Base-by-base conservation (phyloP, 805 yeast species). In the Saturnispora besseyi region DNA sequence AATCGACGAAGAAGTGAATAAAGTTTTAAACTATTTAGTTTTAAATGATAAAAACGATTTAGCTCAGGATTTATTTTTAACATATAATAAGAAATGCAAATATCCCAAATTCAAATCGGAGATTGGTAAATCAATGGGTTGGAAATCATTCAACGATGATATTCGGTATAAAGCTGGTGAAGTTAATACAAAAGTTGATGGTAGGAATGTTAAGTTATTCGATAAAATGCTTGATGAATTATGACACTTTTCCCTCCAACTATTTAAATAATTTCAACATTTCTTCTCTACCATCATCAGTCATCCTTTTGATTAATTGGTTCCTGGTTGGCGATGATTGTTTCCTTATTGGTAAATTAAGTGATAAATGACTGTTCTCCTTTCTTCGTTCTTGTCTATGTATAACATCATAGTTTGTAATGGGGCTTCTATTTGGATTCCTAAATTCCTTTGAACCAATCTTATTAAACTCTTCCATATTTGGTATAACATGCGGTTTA, bases 171-270 rank as follows among this genome's bases (percentile, higher is more conserved):
- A 42, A 42, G 15, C 21, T 26, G 53, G 51, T 21, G 55, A 47
- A 13, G 46, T 54, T 2, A 54, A 54, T 15, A 51, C 52, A 31
- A 57, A 52, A 41, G 48, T 57, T 15, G 52, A 55, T 41, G 55
- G 51, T 12, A 45, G 37, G 26, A 53, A 53, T 36, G 53, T 57
- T n/a, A 56, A 53, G 37, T 31, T 57, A n/a, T 56, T 52, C 28
- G 60, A 57, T 36, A 51, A 48, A 34, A 48, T 42, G 46, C 22
- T 48, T 2, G 50, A 48, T 22, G 46, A 41, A 24, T 18, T 36
- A 18, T 36, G 21, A 18, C 12, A 34, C 11, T 8, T 26, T 18
- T 18, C 18, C 18, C 18, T 18, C 18, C 18, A 18, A 18, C 18
- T 26, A 45, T n/a, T 34, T 31, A 11, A 48, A 51, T 28, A 53